Base-by-base conservation (phyloP, 495 filamentous ascomycete species). In the Thermochaetoides thermophila region DNA sequence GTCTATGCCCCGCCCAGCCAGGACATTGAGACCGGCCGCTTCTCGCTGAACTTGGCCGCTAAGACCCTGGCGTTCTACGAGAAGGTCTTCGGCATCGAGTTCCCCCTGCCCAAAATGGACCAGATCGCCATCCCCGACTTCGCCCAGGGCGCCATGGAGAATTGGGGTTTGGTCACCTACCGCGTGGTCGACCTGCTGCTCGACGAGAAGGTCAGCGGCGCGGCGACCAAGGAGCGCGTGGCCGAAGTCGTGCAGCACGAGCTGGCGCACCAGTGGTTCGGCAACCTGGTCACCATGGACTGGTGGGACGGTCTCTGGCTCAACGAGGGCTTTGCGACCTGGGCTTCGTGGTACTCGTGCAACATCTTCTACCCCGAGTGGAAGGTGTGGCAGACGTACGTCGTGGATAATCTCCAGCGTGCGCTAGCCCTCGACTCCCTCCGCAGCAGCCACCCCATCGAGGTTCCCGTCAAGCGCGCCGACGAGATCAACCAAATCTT, bases 221-320 rank as follows among this genome's bases (percentile, higher is more conserved):
- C 87, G n/a, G 76, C 78, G n/a, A 76, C 76, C 31, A 93, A 91
- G 59, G 79, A 94, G 64, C 74, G 86, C 24, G 78, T 96, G 45
- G 86, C 89, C 30, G 84, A 95, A 51, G 79, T 84, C 25, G 89
- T 95, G 13, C 84, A 91, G 66, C 89, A 97, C 60, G 89, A 97
- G 52, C 63, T 97, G 48, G 89, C 89, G 27, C 89, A 97, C 61
- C 89, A 97, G 58, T 97, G 89, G 89, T 96, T 97, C 46, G 89
- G 89, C 39, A 96, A 97, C 58, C 64, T 97, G 37, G 89, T 97
- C 27, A 97, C 89, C 25, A 97, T 97, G 89, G 87, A 95, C 56
- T 97, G 89, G 71, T 97, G 89, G 89, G 86, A 95, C 57, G 87
- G 84, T 19, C 63, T 97, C 18, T 97, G 89, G 89, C 75, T 97